Conservation (phyloP, 1,284 basidiomycete genomes). For the Paramarasmius palmivorus region DNA sequence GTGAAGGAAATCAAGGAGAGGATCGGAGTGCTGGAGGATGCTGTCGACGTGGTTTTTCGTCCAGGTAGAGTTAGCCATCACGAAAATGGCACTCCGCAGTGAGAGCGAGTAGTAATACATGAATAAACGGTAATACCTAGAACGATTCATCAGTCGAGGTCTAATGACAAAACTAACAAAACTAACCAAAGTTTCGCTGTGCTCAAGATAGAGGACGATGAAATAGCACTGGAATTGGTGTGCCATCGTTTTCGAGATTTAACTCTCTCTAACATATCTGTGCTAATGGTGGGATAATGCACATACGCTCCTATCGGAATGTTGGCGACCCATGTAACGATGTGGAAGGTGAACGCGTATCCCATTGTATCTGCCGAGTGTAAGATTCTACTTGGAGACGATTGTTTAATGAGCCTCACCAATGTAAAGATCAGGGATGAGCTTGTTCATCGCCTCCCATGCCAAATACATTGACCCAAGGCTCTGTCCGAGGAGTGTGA, state of each 20-base stretch:
- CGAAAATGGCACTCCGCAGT: conserved; percentile 74
- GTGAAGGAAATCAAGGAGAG: conserved; percentile 45
- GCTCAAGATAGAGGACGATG: conserved; percentile 62
- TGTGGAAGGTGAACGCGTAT: conserved; percentile 90
- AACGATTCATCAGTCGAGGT: conserved; percentile 5
- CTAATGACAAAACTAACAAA: neutral
- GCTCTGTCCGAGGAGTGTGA: conserved; percentile 92
- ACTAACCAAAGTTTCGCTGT: conserved; percentile 75
- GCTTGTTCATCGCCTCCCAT: conserved; percentile 74
- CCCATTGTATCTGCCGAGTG: conserved; percentile 87
- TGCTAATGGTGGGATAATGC: conserved; percentile 96
- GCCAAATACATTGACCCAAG: conserved; percentile 84
- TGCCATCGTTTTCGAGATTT: conserved; percentile 57
- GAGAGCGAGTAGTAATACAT: conserved; percentile 82
- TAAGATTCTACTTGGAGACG: conserved; percentile 16
- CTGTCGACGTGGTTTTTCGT: conserved; percentile 84
- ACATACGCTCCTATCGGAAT: conserved; percentile 88
- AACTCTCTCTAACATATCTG: conserved; percentile 90
- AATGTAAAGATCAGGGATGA: conserved; percentile 89
- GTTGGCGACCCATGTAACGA: conserved; percentile 63
- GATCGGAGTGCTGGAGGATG: conserved; percentile 62
- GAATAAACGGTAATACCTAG: conserved; percentile 88
- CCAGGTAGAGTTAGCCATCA: conserved; percentile 97
- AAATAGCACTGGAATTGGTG: conserved; percentile 67
- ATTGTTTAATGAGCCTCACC: conserved; percentile 44